Conservation (phyloP, 192 early-diverging fungal species). For the Paraglomus brasilianum region DNA sequence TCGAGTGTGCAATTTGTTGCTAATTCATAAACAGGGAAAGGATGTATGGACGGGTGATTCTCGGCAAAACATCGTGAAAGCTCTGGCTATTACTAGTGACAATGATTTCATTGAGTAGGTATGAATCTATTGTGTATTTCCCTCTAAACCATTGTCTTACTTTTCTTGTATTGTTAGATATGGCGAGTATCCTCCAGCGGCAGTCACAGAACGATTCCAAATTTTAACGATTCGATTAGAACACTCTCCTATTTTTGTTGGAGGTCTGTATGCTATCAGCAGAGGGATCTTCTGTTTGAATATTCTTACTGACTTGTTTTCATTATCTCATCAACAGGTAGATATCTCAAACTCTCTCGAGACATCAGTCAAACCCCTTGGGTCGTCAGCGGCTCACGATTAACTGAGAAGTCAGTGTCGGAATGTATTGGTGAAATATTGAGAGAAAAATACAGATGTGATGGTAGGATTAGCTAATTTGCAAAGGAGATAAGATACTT, state of each 20-base stretch:
- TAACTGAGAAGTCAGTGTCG: slow-evolving; percentile 77
- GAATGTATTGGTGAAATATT: slow-evolving; percentile 69
- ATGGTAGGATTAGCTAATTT: too few relatives aligned
- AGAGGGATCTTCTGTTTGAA: background rate
- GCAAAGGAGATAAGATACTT: too few relatives aligned
- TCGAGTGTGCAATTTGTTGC: background rate
- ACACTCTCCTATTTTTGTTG: slow-evolving; percentile 53
- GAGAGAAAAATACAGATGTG: slow-evolving; percentile 52
- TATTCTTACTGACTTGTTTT: background rate
- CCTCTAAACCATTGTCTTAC: background rate
- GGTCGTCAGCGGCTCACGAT: slow-evolving; percentile 62
- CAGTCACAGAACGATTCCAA: background rate
- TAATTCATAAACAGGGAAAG: slow-evolving; percentile 38
- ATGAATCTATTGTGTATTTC: background rate
- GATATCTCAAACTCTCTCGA: slow-evolving; percentile 70
- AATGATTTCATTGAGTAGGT: slow-evolving; percentile 47
- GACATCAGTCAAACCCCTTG: slow-evolving; percentile 87
- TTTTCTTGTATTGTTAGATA: slow-evolving; percentile 7
- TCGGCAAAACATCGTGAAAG: slow-evolving; percentile 44
- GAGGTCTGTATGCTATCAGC: slow-evolving; percentile 37
- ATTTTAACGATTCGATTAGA: slow-evolving; percentile 12
- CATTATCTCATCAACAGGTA: slow-evolving; percentile 33
- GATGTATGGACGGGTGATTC: slow-evolving; percentile 47
- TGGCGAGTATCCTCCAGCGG: background rate
- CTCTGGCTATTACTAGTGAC: slow-evolving; percentile 42